phyloP scores from a whole-genome alignment of 768 basidiomycete genomes.

The Podaxis sp. region DNA sequence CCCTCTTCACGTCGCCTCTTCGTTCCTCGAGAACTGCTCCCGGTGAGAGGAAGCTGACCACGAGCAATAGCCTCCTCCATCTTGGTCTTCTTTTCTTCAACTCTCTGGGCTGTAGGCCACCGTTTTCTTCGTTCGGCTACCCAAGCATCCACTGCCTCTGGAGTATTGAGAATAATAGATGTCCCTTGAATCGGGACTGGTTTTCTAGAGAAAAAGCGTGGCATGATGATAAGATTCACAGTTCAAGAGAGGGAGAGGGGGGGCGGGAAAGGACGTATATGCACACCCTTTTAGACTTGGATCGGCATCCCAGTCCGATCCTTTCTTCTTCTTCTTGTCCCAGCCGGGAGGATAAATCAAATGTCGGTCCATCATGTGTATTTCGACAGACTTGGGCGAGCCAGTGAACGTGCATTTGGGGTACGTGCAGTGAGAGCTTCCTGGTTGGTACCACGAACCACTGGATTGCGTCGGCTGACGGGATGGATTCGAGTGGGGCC shows the following conservation, averaged over 20 bases:
- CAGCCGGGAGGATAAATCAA: constrained; percentile 78
- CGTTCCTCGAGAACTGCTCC: constrained; percentile 36
- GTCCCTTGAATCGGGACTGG: constrained; percentile 79
- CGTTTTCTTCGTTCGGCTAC: constrained; percentile 84
- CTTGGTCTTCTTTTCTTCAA: constrained; percentile 82
- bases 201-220: constrained; percentile 45
- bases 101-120: constrained; percentile 71
- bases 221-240: background rate
- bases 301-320: constrained; percentile 76
- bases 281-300: constrained; percentile 75
- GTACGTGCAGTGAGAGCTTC: constrained; percentile 59
- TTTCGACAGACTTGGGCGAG: constrained; percentile 68
- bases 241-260: background rate
- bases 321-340: constrained; percentile 51
- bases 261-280: constrained; percentile 3
- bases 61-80: constrained; percentile 76
- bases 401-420: constrained; percentile 68
- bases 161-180: constrained; percentile 70
- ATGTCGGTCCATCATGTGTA: constrained; percentile 90
- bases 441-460: constrained; percentile 61
- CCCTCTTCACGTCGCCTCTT: constrained; percentile 44
- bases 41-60: constrained; percentile 64
- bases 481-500: constrained; percentile 1
- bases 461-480: constrained; percentile 15
- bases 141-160: constrained; percentile 83